Evolutionary conservation across 164 flowering plant species (phyloP), one percentile per base, ranked within the genome.

Genomic region (Paratinospora sagittata): DNA sequence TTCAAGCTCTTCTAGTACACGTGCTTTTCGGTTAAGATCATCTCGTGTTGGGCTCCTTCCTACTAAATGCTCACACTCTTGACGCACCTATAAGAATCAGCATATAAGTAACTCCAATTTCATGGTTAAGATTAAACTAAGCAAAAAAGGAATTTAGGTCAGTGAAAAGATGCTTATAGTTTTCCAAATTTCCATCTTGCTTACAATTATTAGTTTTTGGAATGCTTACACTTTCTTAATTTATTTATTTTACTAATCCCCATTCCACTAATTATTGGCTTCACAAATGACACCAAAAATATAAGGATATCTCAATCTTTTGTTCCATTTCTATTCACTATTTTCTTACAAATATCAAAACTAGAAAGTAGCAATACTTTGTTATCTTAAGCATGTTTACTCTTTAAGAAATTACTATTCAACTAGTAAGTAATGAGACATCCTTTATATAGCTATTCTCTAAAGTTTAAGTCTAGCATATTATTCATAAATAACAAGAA

Each of bases 31-130:
- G 26, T 69, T 74, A 73, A 80, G 80, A 70, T 76, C 72, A 47
- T 73, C 86, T 72, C 77, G 71, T 63, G 67, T 39, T 60, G 84
- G 79, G 52, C 74, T 73, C 73, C 79, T 76, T 60, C 99, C 97
- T 0, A 84, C 87, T 62, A 92, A 72, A 77, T 82, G 70, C 27
- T 80, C 78, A 71, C 96, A 85, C 69, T 89, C 89, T 76, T 88
- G 74, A 16, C 95, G 84, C 57, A 91, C 97, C 98, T 93, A 75
- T 21, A 72, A 70, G n/a, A 70, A 74, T 14, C 21, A 69, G 21
- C 12, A 57, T 17, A 52, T 52, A 2, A 52, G 8, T n/a, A 52
- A 52, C 60, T 16, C 19, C 24, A 52, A n/a, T 52, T 49, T 49
- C 17, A 17, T 52, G 60, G 57, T 8, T 27, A 45, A 30, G 8